Evolutionary conservation across 2,329 filamentous ascomycete genomes (phyloP).

Genomic region (Cordyceps cateniannulata): DNA sequence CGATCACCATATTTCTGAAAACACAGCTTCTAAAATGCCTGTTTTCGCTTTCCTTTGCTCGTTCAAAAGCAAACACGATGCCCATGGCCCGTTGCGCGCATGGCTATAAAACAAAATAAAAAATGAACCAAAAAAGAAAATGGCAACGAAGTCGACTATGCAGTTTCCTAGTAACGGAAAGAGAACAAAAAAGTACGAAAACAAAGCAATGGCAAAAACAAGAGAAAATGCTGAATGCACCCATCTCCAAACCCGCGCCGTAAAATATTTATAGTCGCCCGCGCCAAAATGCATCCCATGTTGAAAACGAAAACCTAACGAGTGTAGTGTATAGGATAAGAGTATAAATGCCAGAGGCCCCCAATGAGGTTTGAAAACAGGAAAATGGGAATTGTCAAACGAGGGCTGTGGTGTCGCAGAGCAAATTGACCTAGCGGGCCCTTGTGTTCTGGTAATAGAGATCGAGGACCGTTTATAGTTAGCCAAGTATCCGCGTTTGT

Average conservation of each 20-base stretch:
- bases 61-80: not conserved
- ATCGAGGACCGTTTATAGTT: not conserved
- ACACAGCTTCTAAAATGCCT: not conserved
- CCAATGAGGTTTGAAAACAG: constrained; percentile 2
- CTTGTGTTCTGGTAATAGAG: not conserved
- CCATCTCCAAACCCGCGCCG: constrained; percentile 7
- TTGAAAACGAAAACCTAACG: constrained; percentile 16
- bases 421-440: not conserved
- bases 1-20: not conserved
- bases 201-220: constrained; percentile 15
- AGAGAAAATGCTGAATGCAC: constrained; percentile 14
- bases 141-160: not conserved
- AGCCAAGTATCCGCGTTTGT: not conserved
- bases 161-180: not conserved
- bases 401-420: not conserved
- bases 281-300: constrained; percentile 12
- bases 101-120: constrained; percentile 13
- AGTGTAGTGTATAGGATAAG: constrained; percentile 10
- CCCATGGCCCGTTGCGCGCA: no score
- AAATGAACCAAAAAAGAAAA: constrained; percentile 12
- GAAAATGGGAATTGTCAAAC: not conserved
- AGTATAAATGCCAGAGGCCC: not conserved
- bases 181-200: constrained; percentile 13
- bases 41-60: not conserved
- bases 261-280: constrained; percentile 4